phyloP scores from a whole-genome alignment of 2,329 filamentous ascomycete species.

The Reticulascus tulasneorum region DNA sequence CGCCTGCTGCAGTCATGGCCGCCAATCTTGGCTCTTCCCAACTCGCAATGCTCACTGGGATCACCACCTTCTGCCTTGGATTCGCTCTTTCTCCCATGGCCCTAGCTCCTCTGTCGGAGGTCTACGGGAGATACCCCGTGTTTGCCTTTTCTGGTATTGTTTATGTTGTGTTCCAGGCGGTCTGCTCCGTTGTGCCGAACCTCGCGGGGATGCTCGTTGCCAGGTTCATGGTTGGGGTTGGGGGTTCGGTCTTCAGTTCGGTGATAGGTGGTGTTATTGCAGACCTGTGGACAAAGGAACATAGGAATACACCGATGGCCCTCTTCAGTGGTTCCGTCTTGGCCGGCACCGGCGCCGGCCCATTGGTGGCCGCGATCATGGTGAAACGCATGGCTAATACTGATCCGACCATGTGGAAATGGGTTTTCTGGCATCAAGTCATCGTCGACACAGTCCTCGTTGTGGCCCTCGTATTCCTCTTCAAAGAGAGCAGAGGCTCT shows the following conservation, averaged over 20 bases:
- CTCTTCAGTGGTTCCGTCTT: constrained; percentile 78
- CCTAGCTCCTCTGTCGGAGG: constrained; percentile 81
- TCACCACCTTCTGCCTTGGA: constrained; percentile 77
- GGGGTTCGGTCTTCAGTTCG: constrained; percentile 74
- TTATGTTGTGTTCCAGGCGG: constrained; percentile 67
- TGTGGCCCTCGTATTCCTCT: constrained; percentile 61
- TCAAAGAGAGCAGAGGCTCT: constrained; percentile 77
- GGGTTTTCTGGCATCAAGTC: constrained; percentile 84
- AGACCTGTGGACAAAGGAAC: constrained; percentile 75
- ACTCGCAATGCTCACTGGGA: constrained; percentile 66
- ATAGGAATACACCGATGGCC: constrained; percentile 86
- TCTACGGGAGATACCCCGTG: constrained; percentile 80
- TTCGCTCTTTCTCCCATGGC: constrained; percentile 85
- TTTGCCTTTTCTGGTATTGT: constrained; percentile 71
- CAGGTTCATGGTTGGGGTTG: constrained; percentile 74
- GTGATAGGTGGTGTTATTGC: constrained; percentile 91
- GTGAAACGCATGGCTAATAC: constrained; percentile 50
- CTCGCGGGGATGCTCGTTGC: constrained; percentile 71
- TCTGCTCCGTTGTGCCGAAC: constrained; percentile 66
- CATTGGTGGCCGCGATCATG: constrained; percentile 67
- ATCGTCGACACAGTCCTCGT: constrained; percentile 65
- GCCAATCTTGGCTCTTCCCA: constrained; percentile 60
- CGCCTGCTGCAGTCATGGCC: constrained; percentile 62
- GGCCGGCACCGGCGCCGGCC: constrained; percentile 75
- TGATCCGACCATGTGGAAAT: constrained; percentile 60